Evolutionary conservation across 208 protist genomes (phyloP), one percentile per base, ranked within the genome.

Genomic region (Acanthamoeba castellanii): DNA sequence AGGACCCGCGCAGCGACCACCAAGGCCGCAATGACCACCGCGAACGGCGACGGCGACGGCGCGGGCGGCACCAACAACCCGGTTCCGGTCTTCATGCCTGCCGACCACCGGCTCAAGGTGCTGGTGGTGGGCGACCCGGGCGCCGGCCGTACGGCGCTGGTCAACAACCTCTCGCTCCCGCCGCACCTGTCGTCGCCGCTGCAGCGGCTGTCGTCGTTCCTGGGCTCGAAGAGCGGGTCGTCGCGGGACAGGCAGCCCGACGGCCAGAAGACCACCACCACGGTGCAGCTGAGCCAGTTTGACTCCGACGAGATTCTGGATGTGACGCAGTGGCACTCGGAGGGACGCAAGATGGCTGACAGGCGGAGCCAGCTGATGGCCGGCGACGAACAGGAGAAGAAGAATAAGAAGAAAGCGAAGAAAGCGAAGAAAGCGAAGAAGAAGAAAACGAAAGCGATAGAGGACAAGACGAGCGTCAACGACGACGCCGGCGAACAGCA

Each of bases 91-190:
- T 78, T 47, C 70, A 78, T 78, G 70, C 70, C 70, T 0, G 32
- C 70, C 13, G 70, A 78, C 37, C 70, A 78, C 37, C 70, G 70
- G 16, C 70, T 78, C 32, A 78, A 78, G 70, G 16, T 78, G 70
- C 70, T 78, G 32, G 30, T 78, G 32, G 30, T 78, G 70, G 70
- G 70, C 32, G 70, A 78, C n/a, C 70, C 70, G 27, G 70, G 70
- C 70, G 37, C 30, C n/a, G 70, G 70, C n/a, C 32, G 37, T 20
- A 78, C 70, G 70, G 8, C 70, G 16, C n/a, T 78, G 22, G n/a
- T 78, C 70, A 78, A 78, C 70, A 78, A 8, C 70, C 70, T 78
- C 13, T 34, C 70, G 32, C 37, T 78, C 11, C 37, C 70, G 32
- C n/a, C n/a, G 70, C 32, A 78, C 32, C 70, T 47, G 37, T 47